A percentile compares a stretch with the other conserved stretches of the same genome.
Conservation (phyloP, 2,329 filamentous ascomycete species). For the Curvularia spicifera region DNA sequence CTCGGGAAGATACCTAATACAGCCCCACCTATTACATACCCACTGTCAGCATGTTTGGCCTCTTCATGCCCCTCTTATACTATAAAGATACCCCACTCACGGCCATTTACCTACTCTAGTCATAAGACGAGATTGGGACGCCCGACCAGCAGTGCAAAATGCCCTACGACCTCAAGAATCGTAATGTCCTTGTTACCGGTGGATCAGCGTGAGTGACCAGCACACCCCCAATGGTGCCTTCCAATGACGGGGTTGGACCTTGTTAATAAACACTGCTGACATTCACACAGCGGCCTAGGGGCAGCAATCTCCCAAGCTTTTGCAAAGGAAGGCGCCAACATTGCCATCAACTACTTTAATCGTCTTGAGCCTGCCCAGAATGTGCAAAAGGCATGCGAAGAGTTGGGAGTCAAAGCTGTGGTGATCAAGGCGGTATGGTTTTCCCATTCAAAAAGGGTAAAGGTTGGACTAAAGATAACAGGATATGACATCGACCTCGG, state of each 20-base stretch:
- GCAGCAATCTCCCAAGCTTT: conserved; percentile 71
- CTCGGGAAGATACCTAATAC: not conserved
- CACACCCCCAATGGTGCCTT: not conserved
- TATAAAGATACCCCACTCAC: not conserved
- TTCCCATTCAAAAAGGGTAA: too few relatives aligned
- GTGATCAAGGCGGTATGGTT: conserved; percentile 65
- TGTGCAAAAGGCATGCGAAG: conserved; percentile 63
- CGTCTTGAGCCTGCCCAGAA: conserved; percentile 65
- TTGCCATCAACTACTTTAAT: conserved; percentile 76
- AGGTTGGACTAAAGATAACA: conserved; percentile 31
- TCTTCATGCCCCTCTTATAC: not conserved
- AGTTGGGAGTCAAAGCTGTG: conserved; percentile 59
- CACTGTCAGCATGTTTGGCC: not conserved
- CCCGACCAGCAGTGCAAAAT: conserved; percentile 48
- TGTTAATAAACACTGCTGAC: not conserved
- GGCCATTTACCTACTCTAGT: not conserved
- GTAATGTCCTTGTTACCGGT: conserved; percentile 69
- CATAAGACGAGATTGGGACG: too few relatives aligned
- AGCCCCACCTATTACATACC: conserved; percentile 3
- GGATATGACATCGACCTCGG: conserved; percentile 67
- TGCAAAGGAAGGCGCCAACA: conserved; percentile 69
- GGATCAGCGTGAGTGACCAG: conserved; percentile 62
- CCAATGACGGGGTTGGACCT: not conserved
- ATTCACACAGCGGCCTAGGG: conserved; percentile 67
- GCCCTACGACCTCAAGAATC: conserved; percentile 67